phyloP scores from a whole-genome alignment of 2,329 filamentous ascomycete genomes.

The Thelonectria blattea region DNA sequence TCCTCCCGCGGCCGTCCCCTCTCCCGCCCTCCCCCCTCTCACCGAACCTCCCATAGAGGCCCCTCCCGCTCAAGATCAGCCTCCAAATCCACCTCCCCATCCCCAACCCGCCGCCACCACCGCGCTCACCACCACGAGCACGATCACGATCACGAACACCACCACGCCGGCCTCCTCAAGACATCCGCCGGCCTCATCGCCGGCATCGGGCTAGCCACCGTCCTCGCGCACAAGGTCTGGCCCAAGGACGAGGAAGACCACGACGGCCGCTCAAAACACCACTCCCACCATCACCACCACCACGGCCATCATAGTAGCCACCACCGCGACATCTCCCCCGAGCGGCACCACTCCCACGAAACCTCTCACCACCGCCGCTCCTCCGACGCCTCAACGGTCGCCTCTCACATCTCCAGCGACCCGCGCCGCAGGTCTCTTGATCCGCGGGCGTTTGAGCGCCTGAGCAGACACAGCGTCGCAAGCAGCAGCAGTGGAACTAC shows the following conservation, averaged over 20 bases:
- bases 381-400: neutral
- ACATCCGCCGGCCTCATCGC: slow-evolving; percentile 42
- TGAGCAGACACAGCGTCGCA: slow-evolving; percentile 23
- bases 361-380: slow-evolving; percentile 19
- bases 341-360: slow-evolving; percentile 17
- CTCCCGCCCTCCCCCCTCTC: slow-evolving; percentile 17
- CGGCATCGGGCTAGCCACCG: slow-evolving; percentile 43
- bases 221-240: slow-evolving; percentile 46
- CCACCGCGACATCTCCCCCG: slow-evolving; percentile 5
- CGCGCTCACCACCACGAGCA: slow-evolving; percentile 21
- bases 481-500: slow-evolving; percentile 6
- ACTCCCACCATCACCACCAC: slow-evolving; percentile 6
- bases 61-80: slow-evolving; percentile 28
- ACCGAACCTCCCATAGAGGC: slow-evolving; percentile 9
- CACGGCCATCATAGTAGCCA: neutral
- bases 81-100: slow-evolving; percentile 32
- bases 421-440: slow-evolving; percentile 20
- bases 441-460: slow-evolving; percentile 24
- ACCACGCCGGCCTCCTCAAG: slow-evolving; percentile 38
- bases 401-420: slow-evolving; percentile 19
- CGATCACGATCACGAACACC: slow-evolving; percentile 27
- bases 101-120: slow-evolving; percentile 23
- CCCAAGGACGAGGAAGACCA: slow-evolving; percentile 41
- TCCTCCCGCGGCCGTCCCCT: slow-evolving; percentile 26
- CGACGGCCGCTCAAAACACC: slow-evolving; percentile 10